Base-by-base conservation (phyloP, 2,329 filamentous ascomycete species). In the Ophiostoma triangulosporum region DNA sequence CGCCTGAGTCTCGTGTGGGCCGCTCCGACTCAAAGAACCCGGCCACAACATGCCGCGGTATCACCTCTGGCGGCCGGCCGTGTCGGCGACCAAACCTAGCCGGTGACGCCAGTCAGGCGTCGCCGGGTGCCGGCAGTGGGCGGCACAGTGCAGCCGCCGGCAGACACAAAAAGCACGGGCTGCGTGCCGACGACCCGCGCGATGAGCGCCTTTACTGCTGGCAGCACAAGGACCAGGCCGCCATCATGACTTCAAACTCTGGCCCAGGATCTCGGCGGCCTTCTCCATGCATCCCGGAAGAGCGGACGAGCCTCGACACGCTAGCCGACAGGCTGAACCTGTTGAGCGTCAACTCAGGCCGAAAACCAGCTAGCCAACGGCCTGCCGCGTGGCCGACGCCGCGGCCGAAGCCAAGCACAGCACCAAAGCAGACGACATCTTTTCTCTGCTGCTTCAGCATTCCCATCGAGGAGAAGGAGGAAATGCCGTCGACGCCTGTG, bases 191-290 rank as follows among this genome's bases (percentile, higher is more conserved):
- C 53, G 75, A 80, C 56, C 74, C 77, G 2, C 69, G 72, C 54
- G 74, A 79, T 48, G 76, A 80, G 57, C 73, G 69, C n/a, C 77
- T 83, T 50, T 96, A 89, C 69, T 97, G 91, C 73, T 95, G 87
- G 85, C 89, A 96, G 66, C 93, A 98, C 71, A 90, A 87, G 65
- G 88, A 93, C 54, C 93, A 98, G 67, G 88, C 88, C 54, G 88
- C 87, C 53, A 64, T 65, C 60, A 62, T 66, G 54, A 73, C 74
- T 8, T 65, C 72, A 2, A 66, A 65, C 45, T 73, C 72, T 17
- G 74, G 69, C 57, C 70, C 73, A 2, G 71, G 72, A 62, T 63
- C 55, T 66, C 64, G 40, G 64, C 70, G 17, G 7, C 8, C 43
- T 24, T 14, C 20, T 24, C 70, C 76, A 4, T 74, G 79, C 6